Conservation (phyloP, 768 basidiomycete genomes). For the Tubosaeta sp. region DNA sequence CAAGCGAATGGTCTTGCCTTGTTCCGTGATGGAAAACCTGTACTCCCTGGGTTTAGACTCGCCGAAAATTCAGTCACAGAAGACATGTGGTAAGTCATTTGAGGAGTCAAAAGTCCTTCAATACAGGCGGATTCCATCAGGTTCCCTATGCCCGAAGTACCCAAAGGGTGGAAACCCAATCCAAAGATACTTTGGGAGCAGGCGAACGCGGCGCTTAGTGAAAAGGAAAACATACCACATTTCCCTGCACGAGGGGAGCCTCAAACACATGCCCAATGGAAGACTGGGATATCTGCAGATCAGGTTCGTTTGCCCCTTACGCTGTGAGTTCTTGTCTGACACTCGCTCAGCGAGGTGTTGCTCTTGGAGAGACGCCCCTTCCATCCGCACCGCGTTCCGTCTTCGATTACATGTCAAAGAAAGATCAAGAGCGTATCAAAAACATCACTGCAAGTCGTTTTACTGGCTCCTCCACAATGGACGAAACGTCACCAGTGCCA, state of each 20-base stretch:
- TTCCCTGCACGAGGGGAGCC: slow-evolving; percentile 20
- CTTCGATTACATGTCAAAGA: slow-evolving; percentile 91
- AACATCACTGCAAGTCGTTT: slow-evolving; percentile 41
- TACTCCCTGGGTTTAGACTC: slow-evolving; percentile 73
- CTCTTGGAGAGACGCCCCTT: slow-evolving; percentile 78
- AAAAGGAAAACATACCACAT: slow-evolving; percentile 43
- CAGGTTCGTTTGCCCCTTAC: slow-evolving; percentile 45
- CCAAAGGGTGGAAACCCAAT: slow-evolving; percentile 80
- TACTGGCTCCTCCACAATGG: slow-evolving; percentile 21
- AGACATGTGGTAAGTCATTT: slow-evolving; percentile 56
- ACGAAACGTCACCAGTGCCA: slow-evolving; percentile 22
- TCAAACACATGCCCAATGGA: slow-evolving; percentile 48
- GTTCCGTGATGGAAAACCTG: slow-evolving; percentile 73
- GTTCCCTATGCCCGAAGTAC: slow-evolving; percentile 82
- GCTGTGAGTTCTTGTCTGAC: slow-evolving; percentile 3
- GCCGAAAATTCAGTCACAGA: slow-evolving; percentile 64
- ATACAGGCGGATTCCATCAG: slow-evolving; percentile 36
- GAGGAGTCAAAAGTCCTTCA: slow-evolving; percentile 13
- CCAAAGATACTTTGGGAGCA: slow-evolving; percentile 71
- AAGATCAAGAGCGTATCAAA: slow-evolving; percentile 82
- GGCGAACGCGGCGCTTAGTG: slow-evolving; percentile 34
- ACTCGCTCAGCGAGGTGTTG: slow-evolving; percentile 61
- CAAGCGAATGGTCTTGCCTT: slow-evolving; percentile 13
- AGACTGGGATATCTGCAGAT: slow-evolving; percentile 60
- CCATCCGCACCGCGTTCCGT: slow-evolving; percentile 73